Evolutionary conservation across 2,329 filamentous ascomycete genomes (phyloP), one percentile per base, ranked within the genome.

Genomic region (Lasiodiplodia theobromae): DNA sequence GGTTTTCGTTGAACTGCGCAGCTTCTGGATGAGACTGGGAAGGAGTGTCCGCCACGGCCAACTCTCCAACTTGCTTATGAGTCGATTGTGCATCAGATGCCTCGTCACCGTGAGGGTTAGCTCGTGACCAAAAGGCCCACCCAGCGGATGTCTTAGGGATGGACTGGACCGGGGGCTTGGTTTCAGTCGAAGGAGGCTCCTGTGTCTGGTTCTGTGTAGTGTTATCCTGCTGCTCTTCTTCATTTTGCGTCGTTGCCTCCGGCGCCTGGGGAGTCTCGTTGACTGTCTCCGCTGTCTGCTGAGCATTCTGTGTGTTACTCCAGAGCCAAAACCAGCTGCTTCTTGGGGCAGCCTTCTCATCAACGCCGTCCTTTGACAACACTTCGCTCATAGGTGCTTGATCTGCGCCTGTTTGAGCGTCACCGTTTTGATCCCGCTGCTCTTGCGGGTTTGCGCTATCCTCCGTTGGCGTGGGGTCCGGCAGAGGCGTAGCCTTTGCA

Each of bases 91-190:
- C 89, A 82, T 40, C 87, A 82, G 70, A 87, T 83, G 63, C 73
- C 86, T 82, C 28, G 83, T 88, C 71, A 77, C 75, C 73, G 84
- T 86, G 44, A 75, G 81, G 71, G 68, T 79, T 79, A 3, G 90
- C 88, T 56, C 85, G 87, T 16, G 90, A 93, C 92, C 92, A 95
- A 72, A 95, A 94, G 0, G 90, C 92, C 92, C 92, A 95, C 0
- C 90, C 92, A 0, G 91, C 91, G 77, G 71, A 81, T 73, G 72
- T 85, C 74, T 78, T 74, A 71, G 86, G 81, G 6, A 1, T 77
- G 70, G 38, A 79, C 75, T 38, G 81, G 78, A 2, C 72, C 3
- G 8, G 60, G 40, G 58, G 64, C 71, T 49, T 67, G 71, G 40
- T 37, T 77, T 64, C 47, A 3, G 37, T 34, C n/a, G 62, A 16